Conservation (phyloP, 2,329 filamentous ascomycete species). For the Pyrenochaeta sp. region DNA sequence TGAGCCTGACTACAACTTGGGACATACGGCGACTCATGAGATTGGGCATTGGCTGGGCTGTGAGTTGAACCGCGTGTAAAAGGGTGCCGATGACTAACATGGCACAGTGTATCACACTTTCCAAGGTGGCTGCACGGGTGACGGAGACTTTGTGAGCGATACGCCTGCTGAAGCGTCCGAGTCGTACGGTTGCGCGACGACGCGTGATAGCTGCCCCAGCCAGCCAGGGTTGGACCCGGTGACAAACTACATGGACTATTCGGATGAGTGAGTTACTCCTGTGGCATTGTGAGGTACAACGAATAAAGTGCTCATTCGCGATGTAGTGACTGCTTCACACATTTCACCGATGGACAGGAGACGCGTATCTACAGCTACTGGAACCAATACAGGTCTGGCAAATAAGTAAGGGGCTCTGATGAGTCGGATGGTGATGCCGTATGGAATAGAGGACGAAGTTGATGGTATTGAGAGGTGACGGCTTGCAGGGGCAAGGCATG, state of each 20-base stretch:
- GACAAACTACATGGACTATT: constrained; percentile 47
- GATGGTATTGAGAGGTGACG: no score
- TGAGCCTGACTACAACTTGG: constrained; percentile 16
- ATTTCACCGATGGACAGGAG: constrained; percentile 37
- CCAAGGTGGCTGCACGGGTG: constrained; percentile 33
- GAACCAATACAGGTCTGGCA: no score
- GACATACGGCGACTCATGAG: constrained; percentile 41
- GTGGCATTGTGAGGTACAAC: neutral
- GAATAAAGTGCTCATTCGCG: constrained; percentile 2
- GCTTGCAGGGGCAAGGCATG: no score
- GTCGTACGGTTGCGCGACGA: constrained; percentile 29
- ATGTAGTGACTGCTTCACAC: constrained; percentile 25
- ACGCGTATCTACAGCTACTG: constrained; percentile 29
- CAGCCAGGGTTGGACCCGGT: constrained; percentile 39
- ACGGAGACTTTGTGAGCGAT: constrained; percentile 37
- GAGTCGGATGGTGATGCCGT: no score
- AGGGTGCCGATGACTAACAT: neutral
- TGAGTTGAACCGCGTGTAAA: constrained; percentile 8
- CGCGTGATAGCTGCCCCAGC: constrained; percentile 37
- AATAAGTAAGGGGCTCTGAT: no score
- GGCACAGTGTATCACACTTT: constrained; percentile 37
- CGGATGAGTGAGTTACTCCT: constrained; percentile 20
- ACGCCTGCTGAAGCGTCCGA: constrained; percentile 29
- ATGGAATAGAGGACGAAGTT: no score
- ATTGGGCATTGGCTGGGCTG: constrained; percentile 43